Evolutionary conservation across 1,284 basidiomycete genomes (phyloP).

Genomic region (Trichosporon sp.): DNA sequence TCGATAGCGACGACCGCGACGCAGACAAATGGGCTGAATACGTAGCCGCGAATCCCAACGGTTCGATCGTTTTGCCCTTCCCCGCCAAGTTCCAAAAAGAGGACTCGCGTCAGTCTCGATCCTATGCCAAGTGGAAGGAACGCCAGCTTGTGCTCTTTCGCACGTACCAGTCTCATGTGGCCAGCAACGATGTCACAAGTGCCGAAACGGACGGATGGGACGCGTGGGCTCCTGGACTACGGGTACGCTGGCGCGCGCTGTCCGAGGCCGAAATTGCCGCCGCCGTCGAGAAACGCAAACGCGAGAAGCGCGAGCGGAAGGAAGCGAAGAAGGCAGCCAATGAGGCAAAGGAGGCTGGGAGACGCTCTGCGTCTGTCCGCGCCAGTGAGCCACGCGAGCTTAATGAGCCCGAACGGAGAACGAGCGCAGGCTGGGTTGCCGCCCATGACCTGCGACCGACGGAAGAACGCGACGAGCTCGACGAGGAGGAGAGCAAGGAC

Average conservation of each 20-base stretch:
- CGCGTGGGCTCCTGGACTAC: not conserved
- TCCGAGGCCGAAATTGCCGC: not conserved
- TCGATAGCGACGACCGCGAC: not conserved
- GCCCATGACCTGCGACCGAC: not conserved
- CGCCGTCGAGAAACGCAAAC: not conserved
- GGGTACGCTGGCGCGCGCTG: not conserved
- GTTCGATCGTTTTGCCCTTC: not conserved
- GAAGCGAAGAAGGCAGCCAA: not conserved
- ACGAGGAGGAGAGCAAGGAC: constrained; percentile 7
- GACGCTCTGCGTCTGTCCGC: not conserved
- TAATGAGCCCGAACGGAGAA: not conserved
- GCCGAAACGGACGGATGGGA: not conserved
- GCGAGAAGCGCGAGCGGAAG: constrained; percentile 1
- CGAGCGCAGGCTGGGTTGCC: not conserved
- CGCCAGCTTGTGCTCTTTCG: not conserved
- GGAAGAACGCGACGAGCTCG: not conserved
- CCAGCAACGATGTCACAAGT: not conserved
- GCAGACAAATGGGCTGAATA: not conserved
- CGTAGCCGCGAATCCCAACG: not conserved
- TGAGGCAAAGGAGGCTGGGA: not conserved
- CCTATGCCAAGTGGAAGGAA: not conserved
- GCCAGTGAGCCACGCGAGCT: not conserved
- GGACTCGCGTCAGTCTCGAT: not conserved
- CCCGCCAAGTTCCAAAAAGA: not conserved
- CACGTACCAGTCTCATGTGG: not conserved